phyloP scores from a whole-genome alignment of 2,329 filamentous ascomycete genomes.

The Clonostachys chloroleuca region DNA sequence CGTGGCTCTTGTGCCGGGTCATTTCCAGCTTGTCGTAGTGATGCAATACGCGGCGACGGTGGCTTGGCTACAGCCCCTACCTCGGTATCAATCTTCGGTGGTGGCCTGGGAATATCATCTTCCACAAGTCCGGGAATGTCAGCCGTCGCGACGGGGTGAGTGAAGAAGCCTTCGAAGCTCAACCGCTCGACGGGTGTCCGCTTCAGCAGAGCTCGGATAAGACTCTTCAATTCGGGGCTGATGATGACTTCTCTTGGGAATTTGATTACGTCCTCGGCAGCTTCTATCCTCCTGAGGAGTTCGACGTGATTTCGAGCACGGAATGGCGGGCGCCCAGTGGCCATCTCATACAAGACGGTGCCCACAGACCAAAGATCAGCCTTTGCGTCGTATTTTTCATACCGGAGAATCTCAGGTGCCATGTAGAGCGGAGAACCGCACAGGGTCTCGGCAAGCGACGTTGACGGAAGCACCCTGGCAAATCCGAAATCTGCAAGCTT shows the following conservation, averaged over 20 bases:
- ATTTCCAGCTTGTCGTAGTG: background rate
- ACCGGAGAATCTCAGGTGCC: constrained; percentile 95
- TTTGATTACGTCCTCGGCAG: constrained; percentile 77
- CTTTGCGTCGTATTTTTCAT: constrained; percentile 96
- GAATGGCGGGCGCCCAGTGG: constrained; percentile 85
- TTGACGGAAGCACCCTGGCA: constrained; percentile 83
- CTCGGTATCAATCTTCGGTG: constrained; percentile 3
- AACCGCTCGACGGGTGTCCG: constrained; percentile 80
- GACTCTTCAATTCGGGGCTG: constrained; percentile 71
- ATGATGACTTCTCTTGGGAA: constrained; percentile 72
- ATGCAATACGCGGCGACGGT: constrained; percentile 15
- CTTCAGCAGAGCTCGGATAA: constrained; percentile 80
- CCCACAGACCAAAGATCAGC: constrained; percentile 97
- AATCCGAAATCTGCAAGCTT: constrained; percentile 99
- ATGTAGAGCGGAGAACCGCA: constrained; percentile 98
- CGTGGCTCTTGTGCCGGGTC: background rate
- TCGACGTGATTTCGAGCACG: constrained; percentile 93
- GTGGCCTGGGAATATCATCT: constrained; percentile 59
- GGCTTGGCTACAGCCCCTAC: constrained; percentile 21
- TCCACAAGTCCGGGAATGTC: constrained; percentile 78
- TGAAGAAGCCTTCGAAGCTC: constrained; percentile 83
- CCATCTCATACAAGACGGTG: constrained; percentile 94
- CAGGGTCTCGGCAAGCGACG: constrained; percentile 89
- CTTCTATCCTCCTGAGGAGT: constrained; percentile 85
- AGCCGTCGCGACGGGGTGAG: constrained; percentile 64